Base-by-base conservation (phyloP, 192 early-diverging fungal species). In the Cetraspora pellucida region DNA sequence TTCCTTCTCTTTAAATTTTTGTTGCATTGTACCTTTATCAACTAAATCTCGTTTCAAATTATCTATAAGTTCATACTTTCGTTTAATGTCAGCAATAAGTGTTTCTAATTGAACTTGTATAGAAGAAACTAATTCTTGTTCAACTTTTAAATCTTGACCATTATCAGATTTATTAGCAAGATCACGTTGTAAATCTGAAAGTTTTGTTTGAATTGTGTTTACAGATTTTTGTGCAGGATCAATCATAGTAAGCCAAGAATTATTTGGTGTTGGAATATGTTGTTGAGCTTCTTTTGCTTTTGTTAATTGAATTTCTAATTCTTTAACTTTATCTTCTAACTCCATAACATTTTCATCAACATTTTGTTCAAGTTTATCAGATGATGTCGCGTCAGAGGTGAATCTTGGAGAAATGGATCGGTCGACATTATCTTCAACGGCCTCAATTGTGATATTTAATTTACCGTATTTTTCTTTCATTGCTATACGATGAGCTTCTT, bases 361-460 rank as follows among this genome's bases (percentile, higher is more conserved):
- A 65, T 65, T 65, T 65, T 65, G 63, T 44, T 65, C 63, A 54
- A 54, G 50, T 65, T 65, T 65, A 65, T 65, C 63, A 10, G 63
- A 65, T n/a, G 63, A 65, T 37, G 14, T 37, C 19, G 14, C 59
- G 7, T 54, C 50, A 19, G 50, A 54, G 5, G 19, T 54, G 43
- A 54, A 54, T 4, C 13, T 52, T 0, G 14, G n/a, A 10, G 3
- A 1, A 10, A 8, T 23, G 8, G 21, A 59, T 10, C 21, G 16
- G 6, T 46, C 0, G 5, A 11, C 3, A 14, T 66, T 37, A 43
- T 59, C 21, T 25, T 59, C 25, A 59, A 23, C 19, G 8, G 10
- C 7, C 7, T 59, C n/a, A 1, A 4, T 4, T n/a, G 19, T 23
- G 21, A n/a, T 25, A 65, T 37, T 65, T 11, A 1, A 5, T 37